Conservation (phyloP, 345 rosid species). For the Psidium guajava region DNA sequence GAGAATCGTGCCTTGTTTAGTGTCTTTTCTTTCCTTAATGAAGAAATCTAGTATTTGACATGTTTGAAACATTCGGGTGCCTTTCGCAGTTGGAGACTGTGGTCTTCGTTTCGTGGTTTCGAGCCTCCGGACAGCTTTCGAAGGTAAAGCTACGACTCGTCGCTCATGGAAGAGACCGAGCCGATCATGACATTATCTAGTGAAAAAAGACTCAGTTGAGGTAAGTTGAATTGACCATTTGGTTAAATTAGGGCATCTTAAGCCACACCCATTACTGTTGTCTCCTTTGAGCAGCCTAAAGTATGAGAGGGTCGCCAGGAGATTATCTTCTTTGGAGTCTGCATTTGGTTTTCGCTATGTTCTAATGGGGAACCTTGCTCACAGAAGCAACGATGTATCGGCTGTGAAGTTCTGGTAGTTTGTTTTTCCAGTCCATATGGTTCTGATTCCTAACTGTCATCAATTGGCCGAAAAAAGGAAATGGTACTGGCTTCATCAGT, state of each 20-base stretch:
- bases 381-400: not conserved
- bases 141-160: not conserved
- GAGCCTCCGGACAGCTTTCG: not conserved
- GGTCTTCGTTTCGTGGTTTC: not conserved
- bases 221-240: not conserved
- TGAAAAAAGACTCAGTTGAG: not conserved
- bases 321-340: not conserved
- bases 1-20: not conserved
- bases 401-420: not conserved
- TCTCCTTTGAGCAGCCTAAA: not conserved
- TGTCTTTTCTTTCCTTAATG: not conserved
- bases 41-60: not conserved
- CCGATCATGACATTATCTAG: not conserved
- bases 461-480: not conserved
- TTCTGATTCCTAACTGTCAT: not conserved
- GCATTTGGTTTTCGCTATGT: not conserved
- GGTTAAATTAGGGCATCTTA: not conserved
- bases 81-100: not conserved
- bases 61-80: not conserved
- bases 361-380: not conserved
- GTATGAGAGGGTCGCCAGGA: not conserved
- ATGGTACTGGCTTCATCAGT: constrained; percentile 50
- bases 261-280: not conserved
- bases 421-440: not conserved
- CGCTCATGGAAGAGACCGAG: not conserved